phyloP scores from a whole-genome alignment of 805 yeast genomes.

The Suhomyces pyralidae region DNA sequence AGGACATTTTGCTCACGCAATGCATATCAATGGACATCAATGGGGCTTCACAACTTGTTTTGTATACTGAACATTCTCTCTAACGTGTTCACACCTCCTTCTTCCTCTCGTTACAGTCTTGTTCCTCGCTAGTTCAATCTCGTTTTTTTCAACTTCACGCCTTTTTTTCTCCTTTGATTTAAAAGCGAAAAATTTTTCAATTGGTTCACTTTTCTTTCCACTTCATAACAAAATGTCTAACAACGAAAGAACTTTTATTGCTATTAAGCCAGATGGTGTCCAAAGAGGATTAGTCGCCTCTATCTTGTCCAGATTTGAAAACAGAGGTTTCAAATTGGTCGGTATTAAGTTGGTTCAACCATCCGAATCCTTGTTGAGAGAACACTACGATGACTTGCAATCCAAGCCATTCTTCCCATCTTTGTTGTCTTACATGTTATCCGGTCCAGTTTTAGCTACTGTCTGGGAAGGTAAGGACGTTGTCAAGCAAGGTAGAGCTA shows the following conservation, averaged over 20 bases:
- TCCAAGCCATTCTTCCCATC: slow-evolving; percentile 98
- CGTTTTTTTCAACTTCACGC: background rate
- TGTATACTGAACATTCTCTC: background rate
- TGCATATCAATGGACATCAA: background rate
- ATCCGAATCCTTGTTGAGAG: slow-evolving; percentile 79
- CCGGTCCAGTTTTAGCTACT: slow-evolving; percentile 98
- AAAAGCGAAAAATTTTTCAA: slow-evolving; percentile 2
- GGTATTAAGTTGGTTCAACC: slow-evolving; percentile 91
- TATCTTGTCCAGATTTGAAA: slow-evolving; percentile 90
- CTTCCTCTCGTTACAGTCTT: background rate
- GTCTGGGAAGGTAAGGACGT: slow-evolving; percentile 99
- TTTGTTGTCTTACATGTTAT: slow-evolving; percentile 90
- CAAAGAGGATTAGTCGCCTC: slow-evolving; percentile 95
- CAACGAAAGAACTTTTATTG: slow-evolving; percentile 86
- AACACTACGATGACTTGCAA: slow-evolving; percentile 94
- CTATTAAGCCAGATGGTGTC: slow-evolving; percentile 99
- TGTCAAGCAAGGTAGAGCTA: slow-evolving; percentile 96
- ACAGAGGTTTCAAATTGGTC: slow-evolving; percentile 96
- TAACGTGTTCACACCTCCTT: no score
- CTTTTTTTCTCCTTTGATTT: background rate
- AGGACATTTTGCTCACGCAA: background rate
- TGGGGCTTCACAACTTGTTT: background rate
- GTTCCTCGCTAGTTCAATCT: no score
- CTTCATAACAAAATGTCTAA: slow-evolving; percentile 40
- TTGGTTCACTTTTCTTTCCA: background rate